Evolutionary conservation across 1,284 basidiomycete species (phyloP).

Genomic region (Fomitiporia mediterranea): DNA sequence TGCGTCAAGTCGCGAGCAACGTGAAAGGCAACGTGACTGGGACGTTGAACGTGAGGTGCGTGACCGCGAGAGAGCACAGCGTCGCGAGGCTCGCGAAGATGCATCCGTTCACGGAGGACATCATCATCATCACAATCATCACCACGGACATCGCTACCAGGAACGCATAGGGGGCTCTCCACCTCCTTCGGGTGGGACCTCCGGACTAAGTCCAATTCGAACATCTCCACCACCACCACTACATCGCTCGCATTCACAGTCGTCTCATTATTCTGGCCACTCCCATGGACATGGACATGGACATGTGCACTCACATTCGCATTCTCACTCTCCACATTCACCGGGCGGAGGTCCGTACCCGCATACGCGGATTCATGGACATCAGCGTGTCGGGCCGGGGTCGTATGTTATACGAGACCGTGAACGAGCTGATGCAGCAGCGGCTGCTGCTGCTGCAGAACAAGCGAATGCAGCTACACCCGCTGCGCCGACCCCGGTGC

Average conservation of each 20-base stretch:
- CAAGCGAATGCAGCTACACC: conserved; percentile 39
- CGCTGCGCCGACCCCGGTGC: conserved; percentile 24
- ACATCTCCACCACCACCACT: conserved; percentile 3
- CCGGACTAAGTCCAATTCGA: neutral
- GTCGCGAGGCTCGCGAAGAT: conserved; percentile 9
- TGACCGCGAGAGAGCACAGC: conserved; percentile 10
- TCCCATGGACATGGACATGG: conserved; percentile 25
- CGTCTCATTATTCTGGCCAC: conserved; percentile 6
- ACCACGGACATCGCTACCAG: neutral
- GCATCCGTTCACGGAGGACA: conserved; percentile 1
- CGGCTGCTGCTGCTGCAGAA: too few species aligned
- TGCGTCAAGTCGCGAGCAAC: conserved; percentile 4
- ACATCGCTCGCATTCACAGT: conserved; percentile 9
- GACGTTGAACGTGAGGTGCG: conserved; percentile 8
- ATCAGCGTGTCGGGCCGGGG: conserved; percentile 62
- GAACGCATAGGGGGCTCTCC: neutral
- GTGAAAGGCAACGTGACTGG: conserved; percentile 12
- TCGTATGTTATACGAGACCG: conserved; percentile 43
- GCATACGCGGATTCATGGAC: conserved; percentile 44
- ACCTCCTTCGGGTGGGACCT: neutral
- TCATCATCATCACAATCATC: conserved; percentile 10
- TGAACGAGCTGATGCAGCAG: conserved; percentile 10
- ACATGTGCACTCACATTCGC: conserved; percentile 34
- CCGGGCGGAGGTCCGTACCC: conserved; percentile 23
- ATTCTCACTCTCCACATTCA: conserved; percentile 18